Base-by-base conservation (phyloP, 768 basidiomycete genomes). In the Lactifluus volemus region DNA sequence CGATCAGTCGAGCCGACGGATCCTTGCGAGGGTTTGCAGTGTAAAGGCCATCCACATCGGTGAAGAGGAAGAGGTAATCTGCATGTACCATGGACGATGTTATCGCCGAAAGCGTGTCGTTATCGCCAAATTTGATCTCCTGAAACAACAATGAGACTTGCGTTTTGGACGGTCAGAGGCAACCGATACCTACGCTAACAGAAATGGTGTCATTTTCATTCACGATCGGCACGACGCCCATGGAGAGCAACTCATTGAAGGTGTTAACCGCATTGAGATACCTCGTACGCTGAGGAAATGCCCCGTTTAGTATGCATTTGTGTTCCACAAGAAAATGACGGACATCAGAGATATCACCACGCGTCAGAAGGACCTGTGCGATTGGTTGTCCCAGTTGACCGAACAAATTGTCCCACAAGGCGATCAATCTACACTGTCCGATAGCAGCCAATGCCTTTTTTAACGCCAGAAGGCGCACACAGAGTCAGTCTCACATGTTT, bases 111-210 rank as follows among this genome's bases (percentile, higher is more conserved):
- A 99, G 77, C 0, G 96, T 98, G 71, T 99, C 97, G 72, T 98
- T 98, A 75, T 98, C 97, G 51, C 97, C 97, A 67, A 99, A 99
- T 89, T 94, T 96, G 64, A 99, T 98, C 87, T 99, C 97, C 92
- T 95, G 69, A 9, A 32, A 38, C 9, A n/a, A 42, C 11, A 5
- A 34, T 58, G 39, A 59, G 36, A 45, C 42, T 17, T 29, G 36
- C 4, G 21, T 21, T 30, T 3, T 1, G 25, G n/a, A n/a, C 36
- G 10, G 12, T 17, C 3, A 21, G 12, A 7, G 49, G 6, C 1
- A 38, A 30, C 5, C 19, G 2, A 19, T 7, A 83, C 90, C 71
- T 70, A 96, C 93, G 75, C 92, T 93, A 60, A 99, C 97, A 25
- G 95, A 96, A 39, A 99, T 85, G 0, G 97, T 98, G 71, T 99